A percentile compares a stretch with the other conserved stretches of the same genome.
Evolutionary conservation across 345 rosid genomes (phyloP).

Genomic region (Pistacia vera): DNA sequence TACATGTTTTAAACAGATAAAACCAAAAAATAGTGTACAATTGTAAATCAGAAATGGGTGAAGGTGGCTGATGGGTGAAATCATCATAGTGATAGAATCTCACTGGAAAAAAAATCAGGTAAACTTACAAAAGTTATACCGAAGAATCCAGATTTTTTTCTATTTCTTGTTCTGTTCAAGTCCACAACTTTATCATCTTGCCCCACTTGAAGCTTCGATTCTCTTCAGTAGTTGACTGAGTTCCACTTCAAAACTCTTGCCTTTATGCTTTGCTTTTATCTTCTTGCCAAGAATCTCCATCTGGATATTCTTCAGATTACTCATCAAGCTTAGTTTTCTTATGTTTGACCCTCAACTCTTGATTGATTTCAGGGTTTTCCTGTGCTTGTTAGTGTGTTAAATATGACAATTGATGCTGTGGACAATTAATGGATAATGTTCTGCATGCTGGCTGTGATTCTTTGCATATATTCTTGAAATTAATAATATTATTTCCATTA

Average conservation of each 20-base stretch:
- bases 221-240: constrained; percentile 6
- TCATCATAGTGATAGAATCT: background rate
- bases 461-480: constrained; percentile 36
- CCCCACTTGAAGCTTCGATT: constrained; percentile 7
- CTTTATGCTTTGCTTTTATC: constrained; percentile 20
- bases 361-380: constrained; percentile 12
- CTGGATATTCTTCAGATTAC: constrained; percentile 37
- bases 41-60: background rate
- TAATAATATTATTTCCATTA: background rate
- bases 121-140: background rate
- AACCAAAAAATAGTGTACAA: no score
- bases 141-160: background rate
- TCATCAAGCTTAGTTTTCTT: constrained; percentile 14
- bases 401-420: constrained; percentile 19
- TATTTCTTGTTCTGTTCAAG: background rate
- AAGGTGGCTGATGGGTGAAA: background rate
- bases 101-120: background rate
- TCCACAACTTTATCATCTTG: background rate
- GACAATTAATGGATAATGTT: constrained; percentile 17
- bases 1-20: background rate
- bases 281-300: constrained; percentile 24
- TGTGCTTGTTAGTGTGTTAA: constrained; percentile 15
- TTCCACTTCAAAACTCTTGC: constrained; percentile 10
- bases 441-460: constrained; percentile 12
- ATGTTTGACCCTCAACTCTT: background rate